Base-by-base conservation (phyloP, 768 basidiomycete species). In the Lactarius psammicola region DNA sequence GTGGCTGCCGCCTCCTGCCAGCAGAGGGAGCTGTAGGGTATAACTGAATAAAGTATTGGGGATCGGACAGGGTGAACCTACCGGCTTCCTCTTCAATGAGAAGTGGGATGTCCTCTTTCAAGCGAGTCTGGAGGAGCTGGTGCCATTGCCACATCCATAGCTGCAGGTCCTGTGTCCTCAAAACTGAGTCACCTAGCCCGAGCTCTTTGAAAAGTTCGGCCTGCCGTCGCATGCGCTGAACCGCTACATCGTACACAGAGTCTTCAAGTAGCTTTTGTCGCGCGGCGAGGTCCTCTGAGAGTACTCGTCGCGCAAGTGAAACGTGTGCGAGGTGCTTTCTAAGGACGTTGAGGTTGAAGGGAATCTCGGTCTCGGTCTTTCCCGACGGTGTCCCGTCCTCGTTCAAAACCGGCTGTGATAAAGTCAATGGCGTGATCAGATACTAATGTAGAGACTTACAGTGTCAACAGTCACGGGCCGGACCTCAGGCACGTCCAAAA, bases 101-200 rank as follows among this genome's bases (percentile, higher is more conserved):
- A 10, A 76, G 76, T 15, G 75, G 72, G 26, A 89, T 82, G 68
- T 88, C 87, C 0, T 75, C 71, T 60, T 80, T 78, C 6, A 90
- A 74, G 6, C 84, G 79, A 4, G 56, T 73, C 33, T 79, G 75
- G n/a, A 95, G 80, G 67, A 82, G 81, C 20, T 76, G 71, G 71
- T 94, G 89, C 94, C 94, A 96, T 8, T 84, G 78, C 88, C 89
- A 93, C 90, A 96, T 92, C 89, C 89, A 90, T 46, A 77, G 75
- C 69, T 87, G 86, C 30, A 95, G 77, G 68, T 85, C 81, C 18
- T 78, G 77, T 33, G 78, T 76, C 53, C 78, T 79, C 60, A 86
- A 76, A 10, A 77, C 76, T 23, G 76, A 76, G 65, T 77, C 79
- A 31, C 75, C 81, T 28, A 92, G 69, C 17, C 88, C 87, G 20